phyloP scores from a whole-genome alignment of 768 basidiomycete genomes.

The Candolleomyces eurysporus region DNA sequence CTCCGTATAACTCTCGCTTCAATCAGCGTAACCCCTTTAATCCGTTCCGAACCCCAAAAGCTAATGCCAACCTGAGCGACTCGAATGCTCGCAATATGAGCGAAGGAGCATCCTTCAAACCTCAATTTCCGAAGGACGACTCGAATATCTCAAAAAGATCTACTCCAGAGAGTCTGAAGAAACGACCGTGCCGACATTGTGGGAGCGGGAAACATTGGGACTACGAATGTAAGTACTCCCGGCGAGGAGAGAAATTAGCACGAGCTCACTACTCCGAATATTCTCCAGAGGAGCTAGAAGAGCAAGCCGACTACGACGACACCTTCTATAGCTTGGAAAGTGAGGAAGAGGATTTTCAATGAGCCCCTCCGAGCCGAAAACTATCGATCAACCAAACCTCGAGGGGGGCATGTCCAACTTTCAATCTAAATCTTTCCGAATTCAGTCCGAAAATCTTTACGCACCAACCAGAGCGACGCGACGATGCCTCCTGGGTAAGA shows the following conservation, averaged over 20 bases:
- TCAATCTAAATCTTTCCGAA: too few relatives aligned
- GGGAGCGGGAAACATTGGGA: slow-evolving; percentile 18
- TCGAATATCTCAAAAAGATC: slow-evolving; percentile 8
- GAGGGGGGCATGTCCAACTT: background rate
- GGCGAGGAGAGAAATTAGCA: slow-evolving; percentile 12
- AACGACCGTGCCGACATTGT: slow-evolving; percentile 31
- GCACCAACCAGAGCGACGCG: too few relatives aligned
- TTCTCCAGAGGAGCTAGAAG: slow-evolving; percentile 11
- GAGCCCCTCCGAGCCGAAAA: slow-evolving; percentile 6
- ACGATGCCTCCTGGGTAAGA: too few relatives aligned
- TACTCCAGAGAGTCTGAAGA: slow-evolving; percentile 19
- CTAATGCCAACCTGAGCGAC: slow-evolving; percentile 9
- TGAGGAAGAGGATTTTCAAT: slow-evolving; percentile 17
- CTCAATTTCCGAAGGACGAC: slow-evolving; percentile 21
- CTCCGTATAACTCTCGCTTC: background rate
- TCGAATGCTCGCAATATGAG: too few relatives aligned
- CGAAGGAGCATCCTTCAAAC: too few relatives aligned
- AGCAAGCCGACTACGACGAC: slow-evolving; percentile 27
- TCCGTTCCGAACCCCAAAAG: background rate
- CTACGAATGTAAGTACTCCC: slow-evolving; percentile 26
- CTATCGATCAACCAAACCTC: background rate
- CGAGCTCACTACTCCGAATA: slow-evolving; percentile 16
- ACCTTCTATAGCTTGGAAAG: slow-evolving; percentile 14
- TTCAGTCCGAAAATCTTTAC: too few relatives aligned
- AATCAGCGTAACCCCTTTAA: slow-evolving; percentile 7